Conservation (phyloP, 2,329 filamentous ascomycete genomes). For the Simplicillium sp. region DNA sequence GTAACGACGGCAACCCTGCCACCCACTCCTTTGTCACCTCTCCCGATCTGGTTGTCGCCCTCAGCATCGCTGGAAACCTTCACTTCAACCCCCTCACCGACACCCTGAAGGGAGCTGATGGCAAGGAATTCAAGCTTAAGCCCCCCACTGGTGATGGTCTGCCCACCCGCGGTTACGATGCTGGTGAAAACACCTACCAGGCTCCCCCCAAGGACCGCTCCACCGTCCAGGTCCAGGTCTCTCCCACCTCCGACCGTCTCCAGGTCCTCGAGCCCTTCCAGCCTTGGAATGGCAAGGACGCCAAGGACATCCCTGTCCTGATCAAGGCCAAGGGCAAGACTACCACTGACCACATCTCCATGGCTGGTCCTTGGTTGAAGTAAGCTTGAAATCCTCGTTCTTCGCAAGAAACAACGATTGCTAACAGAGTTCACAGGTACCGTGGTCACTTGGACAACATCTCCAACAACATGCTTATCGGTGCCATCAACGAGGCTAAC, state of each 20-base stretch:
- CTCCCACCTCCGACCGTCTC: constrained; percentile 85
- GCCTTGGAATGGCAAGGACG: constrained; percentile 89
- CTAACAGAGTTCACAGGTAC: constrained; percentile 39
- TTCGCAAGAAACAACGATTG: no score
- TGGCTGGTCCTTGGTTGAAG: constrained; percentile 96
- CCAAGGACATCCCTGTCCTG: constrained; percentile 72
- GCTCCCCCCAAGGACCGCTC: constrained; percentile 75
- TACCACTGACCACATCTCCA: constrained; percentile 94
- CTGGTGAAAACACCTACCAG: constrained; percentile 90
- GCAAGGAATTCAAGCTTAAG: constrained; percentile 88
- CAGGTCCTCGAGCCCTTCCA: constrained; percentile 83
- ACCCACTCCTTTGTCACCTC: constrained; percentile 92
- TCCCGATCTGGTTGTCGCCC: constrained; percentile 78
- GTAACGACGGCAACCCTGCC: constrained; percentile 92
- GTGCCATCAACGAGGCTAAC: constrained; percentile 92
- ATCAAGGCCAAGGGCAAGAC: constrained; percentile 98
- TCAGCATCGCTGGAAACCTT: constrained; percentile 74
- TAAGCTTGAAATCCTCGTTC: no score
- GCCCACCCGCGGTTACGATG: constrained; percentile 75
- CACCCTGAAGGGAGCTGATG: constrained; percentile 85
- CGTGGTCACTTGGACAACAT: constrained; percentile 98
- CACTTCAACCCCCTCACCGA: constrained; percentile 95
- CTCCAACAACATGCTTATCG: constrained; percentile 99
- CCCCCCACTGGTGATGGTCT: constrained; percentile 74
- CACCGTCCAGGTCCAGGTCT: constrained; percentile 68